These are phyloP conservation scores for Metschnikowia bowlesiae DNA, from an alignment of 805 yeast genomes.

Conservation along the genomic window DNA sequence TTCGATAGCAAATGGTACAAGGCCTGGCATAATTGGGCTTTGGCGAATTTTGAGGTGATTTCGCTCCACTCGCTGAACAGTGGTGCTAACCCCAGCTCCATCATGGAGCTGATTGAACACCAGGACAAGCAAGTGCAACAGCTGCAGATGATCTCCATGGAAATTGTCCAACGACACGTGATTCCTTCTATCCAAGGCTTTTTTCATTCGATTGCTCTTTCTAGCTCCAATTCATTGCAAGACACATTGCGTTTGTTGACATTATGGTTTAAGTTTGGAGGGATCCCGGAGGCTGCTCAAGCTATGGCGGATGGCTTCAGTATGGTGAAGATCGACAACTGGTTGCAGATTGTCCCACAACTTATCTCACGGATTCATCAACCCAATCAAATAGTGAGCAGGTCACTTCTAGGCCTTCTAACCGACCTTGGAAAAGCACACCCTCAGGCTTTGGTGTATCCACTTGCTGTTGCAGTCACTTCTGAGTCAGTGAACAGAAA, in stretches of 20 bases:
- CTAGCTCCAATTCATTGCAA: constrained; percentile 82
- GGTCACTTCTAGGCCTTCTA: constrained; percentile 71
- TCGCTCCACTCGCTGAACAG: constrained; percentile 47
- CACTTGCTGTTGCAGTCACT: constrained; percentile 91
- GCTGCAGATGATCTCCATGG: constrained; percentile 32
- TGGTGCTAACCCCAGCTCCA: constrained; percentile 13
- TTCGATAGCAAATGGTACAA: constrained; percentile 93
- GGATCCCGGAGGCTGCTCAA: constrained; percentile 81
- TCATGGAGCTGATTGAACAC: constrained; percentile 27
- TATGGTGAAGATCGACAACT: constrained; percentile 83
- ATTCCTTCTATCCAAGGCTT: constrained; percentile 95
- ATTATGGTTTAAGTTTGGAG: constrained; percentile 95
- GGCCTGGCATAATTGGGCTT: constrained; percentile 99
- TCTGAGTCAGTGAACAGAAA: constrained; percentile 88
- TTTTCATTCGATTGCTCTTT: constrained; percentile 87
- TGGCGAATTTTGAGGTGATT: constrained; percentile 94
- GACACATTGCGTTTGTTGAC: constrained; percentile 88
- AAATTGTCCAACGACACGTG: constrained; percentile 77
- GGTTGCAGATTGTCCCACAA: constrained; percentile 96
- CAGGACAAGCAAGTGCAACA: constrained; percentile 12
- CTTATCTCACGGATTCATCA: constrained; percentile 94
- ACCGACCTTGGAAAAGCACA: constrained; percentile 91
- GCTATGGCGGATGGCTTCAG: constrained; percentile 89
- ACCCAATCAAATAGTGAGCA: constrained; percentile 79
- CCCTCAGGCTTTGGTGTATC: constrained; percentile 95